These are phyloP conservation scores for Uronychia setigera DNA, from an alignment of 73 alveolate genomes.

Conservation along the genomic window DNA sequence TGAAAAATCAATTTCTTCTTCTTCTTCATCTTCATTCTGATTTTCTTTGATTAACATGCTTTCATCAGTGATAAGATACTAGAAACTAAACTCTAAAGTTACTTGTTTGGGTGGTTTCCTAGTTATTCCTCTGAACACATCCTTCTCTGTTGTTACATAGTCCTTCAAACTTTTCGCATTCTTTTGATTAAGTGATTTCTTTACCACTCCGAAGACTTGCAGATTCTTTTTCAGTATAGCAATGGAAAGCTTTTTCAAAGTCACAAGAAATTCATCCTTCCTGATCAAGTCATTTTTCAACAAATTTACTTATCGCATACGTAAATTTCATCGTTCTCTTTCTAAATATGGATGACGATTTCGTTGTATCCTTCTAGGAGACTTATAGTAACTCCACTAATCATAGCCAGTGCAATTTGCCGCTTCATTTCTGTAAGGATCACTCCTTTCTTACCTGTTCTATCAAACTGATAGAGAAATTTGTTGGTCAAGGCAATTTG, in stretches of 20 bases:
- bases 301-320: not conserved
- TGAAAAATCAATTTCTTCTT: not conserved
- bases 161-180: conserved; percentile 27
- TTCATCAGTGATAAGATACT: conserved; percentile 15
- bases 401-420: not conserved
- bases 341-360: conserved; percentile 16
- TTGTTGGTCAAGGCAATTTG: not conserved
- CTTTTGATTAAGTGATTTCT: not conserved
- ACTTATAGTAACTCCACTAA: conserved; percentile 17
- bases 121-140: conserved; percentile 19
- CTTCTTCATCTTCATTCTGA: conserved; percentile 24
- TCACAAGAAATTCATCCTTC: not conserved
- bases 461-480: not conserved
- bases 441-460: not conserved
- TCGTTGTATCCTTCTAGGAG: not conserved
- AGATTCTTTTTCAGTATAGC: conserved; percentile 5
- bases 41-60: conserved; percentile 23
- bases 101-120: conserved; percentile 36
- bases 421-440: conserved; percentile 1
- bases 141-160: conserved; percentile 57
- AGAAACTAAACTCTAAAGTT: not conserved
- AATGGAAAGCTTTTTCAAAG: not conserved
- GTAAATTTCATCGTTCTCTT: conserved; percentile 10
- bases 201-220: conserved; percentile 18
- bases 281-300: not conserved